Evolutionary conservation across 225 moss, liverwort and hornwort genomes (phyloP), one percentile per base, ranked within the genome.

Genomic region (Physcomitrium patens): DNA sequence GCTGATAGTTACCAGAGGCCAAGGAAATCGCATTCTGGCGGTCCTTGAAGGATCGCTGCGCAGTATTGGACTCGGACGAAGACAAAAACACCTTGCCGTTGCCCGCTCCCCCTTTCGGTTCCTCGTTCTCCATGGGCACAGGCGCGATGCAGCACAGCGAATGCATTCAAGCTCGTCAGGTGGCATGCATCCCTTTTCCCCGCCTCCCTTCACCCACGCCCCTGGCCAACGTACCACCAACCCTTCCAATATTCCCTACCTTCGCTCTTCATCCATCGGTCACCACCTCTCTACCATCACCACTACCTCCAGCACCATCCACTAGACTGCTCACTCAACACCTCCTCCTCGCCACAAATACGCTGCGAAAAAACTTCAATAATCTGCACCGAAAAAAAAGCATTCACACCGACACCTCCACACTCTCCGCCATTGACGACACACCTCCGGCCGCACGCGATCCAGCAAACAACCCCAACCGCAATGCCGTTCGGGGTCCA

Each of bases 71-170:
- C 42, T 72, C 72, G 3, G 81, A 61, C 1, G 71, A 43, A 8
- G 81, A 51, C 9, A 68, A 53, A 24, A 71, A 52, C 81, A 81
- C 61, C 69, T 64, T 80, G 12, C 20, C 10, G 47, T 28, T 61
- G 16, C 54, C 54, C 17, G 17, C 54, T 9, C 5, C 69, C 61
- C 49, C 70, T 28, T 81, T 74, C 0, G 68, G 27, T 67, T 44
- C 71, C 59, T 76, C 80, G 43, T 70, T 72, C 65, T 82, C 82
- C 43, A 78, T 48, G 19, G 78, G 78, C 22, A 73, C 82, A 7
- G 82, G 82, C 50, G 82, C 78, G 69, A 82, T 82, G 70, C 82
- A 82, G 70, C 82, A 82, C 48, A 82, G 64, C 50, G 78, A 78
- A 78, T 78, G 78, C 78, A 78, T 78, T 49, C 63, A 63, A 42